A percentile compares a stretch with the other conserved stretches of the same genome.
Conservation (phyloP, 805 yeast genomes). For the Candida xiaguanensis region DNA sequence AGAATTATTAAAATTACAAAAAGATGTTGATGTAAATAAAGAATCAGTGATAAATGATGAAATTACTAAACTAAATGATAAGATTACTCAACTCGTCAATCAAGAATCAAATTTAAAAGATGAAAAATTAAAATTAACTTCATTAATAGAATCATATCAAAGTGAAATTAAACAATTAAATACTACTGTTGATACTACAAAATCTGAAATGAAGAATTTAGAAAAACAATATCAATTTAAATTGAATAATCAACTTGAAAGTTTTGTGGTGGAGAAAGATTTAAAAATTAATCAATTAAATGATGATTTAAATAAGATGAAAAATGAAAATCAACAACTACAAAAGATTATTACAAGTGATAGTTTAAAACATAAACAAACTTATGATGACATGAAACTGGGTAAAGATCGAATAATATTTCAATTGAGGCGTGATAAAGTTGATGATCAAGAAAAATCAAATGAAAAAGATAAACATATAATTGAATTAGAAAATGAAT, state of each 20-base stretch:
- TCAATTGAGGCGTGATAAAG: constrained; percentile 6
- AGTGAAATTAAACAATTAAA: background rate
- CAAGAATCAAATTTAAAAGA: background rate
- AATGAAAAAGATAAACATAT: constrained; percentile 4
- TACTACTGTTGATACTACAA: background rate
- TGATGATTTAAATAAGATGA: background rate
- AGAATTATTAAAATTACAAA: constrained; percentile 9
- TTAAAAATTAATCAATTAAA: constrained; percentile 12
- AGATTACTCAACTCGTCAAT: background rate
- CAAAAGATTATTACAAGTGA: background rate
- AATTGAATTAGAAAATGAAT: constrained; percentile 3
- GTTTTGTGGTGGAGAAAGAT: constrained; percentile 20
- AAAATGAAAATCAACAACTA: background rate
- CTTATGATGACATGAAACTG: background rate
- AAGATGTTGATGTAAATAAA: background rate
- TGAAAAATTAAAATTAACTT: background rate
- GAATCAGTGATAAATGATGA: background rate
- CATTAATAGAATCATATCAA: background rate
- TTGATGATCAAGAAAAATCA: background rate
- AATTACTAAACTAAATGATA: background rate
- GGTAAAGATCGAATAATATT: background rate
- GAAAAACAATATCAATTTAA: constrained; percentile 19
- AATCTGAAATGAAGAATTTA: background rate
- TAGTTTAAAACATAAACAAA: background rate
- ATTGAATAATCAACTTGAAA: constrained; percentile 22